Evolutionary conservation across 441 rosid genomes (phyloP), one percentile per base, ranked within the genome.

Genomic region (Isatis lusitanica): DNA sequence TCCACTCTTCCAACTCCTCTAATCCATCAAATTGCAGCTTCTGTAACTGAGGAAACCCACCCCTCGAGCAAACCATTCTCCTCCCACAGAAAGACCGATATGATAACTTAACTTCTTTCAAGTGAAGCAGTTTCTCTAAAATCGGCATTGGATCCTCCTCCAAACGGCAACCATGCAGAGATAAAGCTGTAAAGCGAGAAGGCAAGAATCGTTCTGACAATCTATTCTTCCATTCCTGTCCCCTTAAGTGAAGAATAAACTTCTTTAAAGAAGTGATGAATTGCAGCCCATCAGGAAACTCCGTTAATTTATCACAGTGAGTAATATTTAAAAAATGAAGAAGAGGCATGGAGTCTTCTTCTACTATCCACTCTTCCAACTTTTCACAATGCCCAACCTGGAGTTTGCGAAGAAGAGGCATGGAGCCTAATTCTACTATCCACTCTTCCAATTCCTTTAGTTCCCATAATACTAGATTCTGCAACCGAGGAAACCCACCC

Each of bases 1-100:
- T 53, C 83, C 80, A 84, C 12, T 63, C 56, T 46, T 63, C 68
- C 38, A 9, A 63, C 16, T 44, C 39, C 7, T 10, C 0, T 12
- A 63, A n/a, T 4, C 2, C 2, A 21, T 9, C 0, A 1, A 46
- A 46, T 2, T 0, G 1, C 6, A 46, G 44, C 2, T 9, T 9
- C 2, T 18, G 3, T 15, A 68, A 13, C 10, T 56, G 15, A 30
- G 71, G 61, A 52, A 67, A 53, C 2, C 71, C 59, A 67, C 61
- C 58, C 2, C 4, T 12, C 7, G 50, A 62, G 38, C 51, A 62
- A 7, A 13, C 36, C 51, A 62, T 62, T 62, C 21, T 55, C 13
- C 1, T 36, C 61, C 63, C 72, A 38, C 58, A 2, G 6, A 67
- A 67, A 6, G 60, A 55, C 18, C 2, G 9, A 5, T 15, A 0